phyloP scores from a whole-genome alignment of 768 basidiomycete genomes.

The Crucibulum laeve region DNA sequence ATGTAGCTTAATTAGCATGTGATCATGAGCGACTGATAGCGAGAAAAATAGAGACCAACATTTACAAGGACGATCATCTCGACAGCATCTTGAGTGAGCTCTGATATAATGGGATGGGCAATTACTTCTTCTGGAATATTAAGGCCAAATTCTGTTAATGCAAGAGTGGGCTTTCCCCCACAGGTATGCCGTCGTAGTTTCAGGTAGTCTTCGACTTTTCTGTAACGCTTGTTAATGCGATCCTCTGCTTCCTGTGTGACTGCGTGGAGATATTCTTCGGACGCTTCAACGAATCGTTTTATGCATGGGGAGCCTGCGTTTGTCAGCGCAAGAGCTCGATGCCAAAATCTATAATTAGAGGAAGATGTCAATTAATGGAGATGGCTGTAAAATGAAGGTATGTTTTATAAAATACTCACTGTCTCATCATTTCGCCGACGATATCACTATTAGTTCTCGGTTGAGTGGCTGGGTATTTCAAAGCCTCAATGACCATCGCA shows the following conservation, averaged over 20 bases:
- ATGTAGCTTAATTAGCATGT: neutral
- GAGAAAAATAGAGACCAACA: conserved; percentile 14
- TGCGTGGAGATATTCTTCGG: conserved; percentile 36
- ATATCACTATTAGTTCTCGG: neutral
- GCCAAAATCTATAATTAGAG: conserved; percentile 15
- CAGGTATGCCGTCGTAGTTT: conserved; percentile 48
- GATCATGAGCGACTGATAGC: neutral
- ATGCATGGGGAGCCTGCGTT: conserved; percentile 14
- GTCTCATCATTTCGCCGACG: conserved; percentile 5
- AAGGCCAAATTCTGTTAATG: conserved; percentile 52
- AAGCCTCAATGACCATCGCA: neutral
- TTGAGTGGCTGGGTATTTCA: neutral
- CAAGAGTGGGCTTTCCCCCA: conserved; percentile 46
- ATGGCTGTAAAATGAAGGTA: neutral
- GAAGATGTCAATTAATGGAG: neutral
- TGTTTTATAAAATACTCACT: neutral
- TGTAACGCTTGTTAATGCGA: conserved; percentile 27
- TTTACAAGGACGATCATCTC: conserved; percentile 39
- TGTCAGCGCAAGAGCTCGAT: conserved; percentile 9
- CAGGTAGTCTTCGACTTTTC: conserved; percentile 52
- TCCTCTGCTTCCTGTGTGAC: conserved; percentile 40
- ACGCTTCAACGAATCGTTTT: conserved; percentile 26
- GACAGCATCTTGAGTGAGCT: conserved; percentile 42
- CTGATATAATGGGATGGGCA: conserved; percentile 42
- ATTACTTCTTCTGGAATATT: conserved; percentile 52